Conservation (phyloP, 2,329 filamentous ascomycete species). For the Botrytis deweyae region DNA sequence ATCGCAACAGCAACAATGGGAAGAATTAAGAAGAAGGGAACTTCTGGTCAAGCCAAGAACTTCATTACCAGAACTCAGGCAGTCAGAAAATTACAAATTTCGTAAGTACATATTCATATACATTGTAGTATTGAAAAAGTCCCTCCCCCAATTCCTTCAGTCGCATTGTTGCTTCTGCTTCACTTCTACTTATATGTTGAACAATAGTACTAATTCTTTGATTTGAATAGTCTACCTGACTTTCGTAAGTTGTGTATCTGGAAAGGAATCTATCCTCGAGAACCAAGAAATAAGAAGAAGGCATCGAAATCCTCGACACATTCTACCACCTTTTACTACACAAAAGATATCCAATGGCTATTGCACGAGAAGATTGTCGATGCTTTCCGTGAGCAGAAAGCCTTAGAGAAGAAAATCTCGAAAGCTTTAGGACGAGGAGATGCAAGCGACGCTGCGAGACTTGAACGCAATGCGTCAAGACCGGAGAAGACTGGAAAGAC, state of each 20-base stretch:
- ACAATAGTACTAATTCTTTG: not conserved
- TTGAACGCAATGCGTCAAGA: slow-evolving; percentile 82
- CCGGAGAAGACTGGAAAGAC: slow-evolving; percentile 90
- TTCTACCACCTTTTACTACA: slow-evolving; percentile 86
- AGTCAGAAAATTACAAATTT: slow-evolving; percentile 92
- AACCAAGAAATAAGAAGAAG: slow-evolving; percentile 96
- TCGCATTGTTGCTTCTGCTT: not conserved
- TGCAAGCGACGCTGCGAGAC: slow-evolving; percentile 79
- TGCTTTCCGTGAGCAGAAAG: slow-evolving; percentile 97
- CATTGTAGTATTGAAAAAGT: not conserved
- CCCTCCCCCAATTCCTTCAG: not conserved
- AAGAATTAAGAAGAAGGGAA: slow-evolving; percentile 86
- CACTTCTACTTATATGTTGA: not conserved
- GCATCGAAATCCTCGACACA: slow-evolving; percentile 86
- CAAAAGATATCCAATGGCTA: slow-evolving; percentile 97
- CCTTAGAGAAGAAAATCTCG: slow-evolving; percentile 95
- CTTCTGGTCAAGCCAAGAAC: slow-evolving; percentile 90
- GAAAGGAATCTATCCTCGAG: slow-evolving; percentile 98
- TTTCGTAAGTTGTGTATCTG: slow-evolving; percentile 99
- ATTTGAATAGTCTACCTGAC: slow-evolving; percentile 71
- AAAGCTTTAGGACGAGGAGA: slow-evolving; percentile 89
- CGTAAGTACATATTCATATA: slow-evolving; percentile 15
- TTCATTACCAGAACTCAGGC: slow-evolving; percentile 97
- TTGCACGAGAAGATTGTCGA: slow-evolving; percentile 91
- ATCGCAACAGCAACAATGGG: slow-evolving; percentile 52